These are phyloP conservation scores for Tulasnella sp. DNA, from an alignment of 768 basidiomycete genomes.

Conservation along the genomic window DNA sequence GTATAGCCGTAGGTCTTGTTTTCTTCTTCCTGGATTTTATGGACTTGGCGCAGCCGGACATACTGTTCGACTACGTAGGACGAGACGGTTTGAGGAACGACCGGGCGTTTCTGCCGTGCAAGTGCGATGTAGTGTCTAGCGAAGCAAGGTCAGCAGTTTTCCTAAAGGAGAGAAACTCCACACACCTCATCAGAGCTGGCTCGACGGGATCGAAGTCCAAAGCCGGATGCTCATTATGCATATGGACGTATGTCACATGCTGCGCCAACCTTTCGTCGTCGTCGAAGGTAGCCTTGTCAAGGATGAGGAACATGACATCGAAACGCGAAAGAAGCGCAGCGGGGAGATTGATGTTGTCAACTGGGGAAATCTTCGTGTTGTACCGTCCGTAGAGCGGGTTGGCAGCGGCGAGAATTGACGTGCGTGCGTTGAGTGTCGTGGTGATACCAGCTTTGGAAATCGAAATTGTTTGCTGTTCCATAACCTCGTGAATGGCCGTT, in stretches of 20 bases:
- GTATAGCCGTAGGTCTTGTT: constrained; percentile 93
- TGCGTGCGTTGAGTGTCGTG: constrained; percentile 95
- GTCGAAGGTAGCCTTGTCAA: constrained; percentile 93
- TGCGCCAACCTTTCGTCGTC: constrained; percentile 95
- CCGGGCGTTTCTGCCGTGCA: constrained; percentile 84
- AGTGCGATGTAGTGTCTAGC: constrained; percentile 90
- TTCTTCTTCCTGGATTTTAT: constrained; percentile 85
- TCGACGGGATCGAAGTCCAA: constrained; percentile 76
- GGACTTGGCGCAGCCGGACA: constrained; percentile 89
- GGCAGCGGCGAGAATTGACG: constrained; percentile 96
- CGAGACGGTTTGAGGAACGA: constrained; percentile 86
- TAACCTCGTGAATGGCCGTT: constrained; percentile 99
- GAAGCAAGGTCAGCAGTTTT: constrained; percentile 25
- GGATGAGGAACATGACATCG: constrained; percentile 92
- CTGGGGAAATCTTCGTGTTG: constrained; percentile 96
- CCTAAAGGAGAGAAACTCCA: neutral
- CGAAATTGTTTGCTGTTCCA: constrained; percentile 99
- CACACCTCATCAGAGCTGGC: constrained; percentile 83
- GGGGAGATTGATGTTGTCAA: constrained; percentile 98
- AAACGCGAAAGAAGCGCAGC: constrained; percentile 96
- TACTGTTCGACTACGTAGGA: constrained; percentile 94
- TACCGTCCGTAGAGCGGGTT: constrained; percentile 98
- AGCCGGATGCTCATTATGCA: constrained; percentile 89
- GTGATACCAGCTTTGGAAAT: constrained; percentile 99
- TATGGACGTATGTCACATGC: constrained; percentile 98